Base-by-base conservation (phyloP, 306 rosid genomes). In the Cajanus cajan region DNA sequence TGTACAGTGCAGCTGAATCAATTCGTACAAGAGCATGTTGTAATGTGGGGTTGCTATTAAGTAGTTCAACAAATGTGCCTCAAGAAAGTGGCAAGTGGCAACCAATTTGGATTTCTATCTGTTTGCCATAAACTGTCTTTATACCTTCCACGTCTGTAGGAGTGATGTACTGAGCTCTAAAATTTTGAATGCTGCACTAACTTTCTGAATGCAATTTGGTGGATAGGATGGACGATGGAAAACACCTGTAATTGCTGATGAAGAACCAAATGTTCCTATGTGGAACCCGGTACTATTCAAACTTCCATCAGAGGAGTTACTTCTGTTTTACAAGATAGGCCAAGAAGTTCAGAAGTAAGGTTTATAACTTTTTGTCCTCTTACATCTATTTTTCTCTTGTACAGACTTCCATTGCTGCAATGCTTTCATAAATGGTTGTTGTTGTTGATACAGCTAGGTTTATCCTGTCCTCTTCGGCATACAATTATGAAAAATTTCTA, bases 211-310 rank as follows among this genome's bases (percentile, higher is more conserved):
- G 40, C 61, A n/a, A 81, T 74, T 80, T 83, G 48, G 62, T 74
- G 74, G 34, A 78, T 85, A 94, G 97, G 80, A 88, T 82, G 97
- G 94, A 52, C 58, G 18, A 47, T 94, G 98, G 98, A 76, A 90
- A 71, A 39, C 89, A 64, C 97, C 96, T 21, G 65, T 83, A 44
- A 71, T 92, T 54, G 93, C 87, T 16, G 98, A 94, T 83, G 93
- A 92, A 82, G 69, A 94, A 76, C 89, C 85, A 9, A 72, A 89
- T 64, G 83, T 92, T 82, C 94, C 98, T 45, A 88, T 94, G 97
- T 94, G 98, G 98, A 94, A 94, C 58, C 98, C 97, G 25, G 97
- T 90, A 13, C 70, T 94, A 76, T 92, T 90, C 80, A 94, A 88
- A 78, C 97, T 94, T 82, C 93, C 97, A 34, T 90, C 98, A 33